Percentiles rank a stretch among this genome's conserved stretches.
phyloP scores from a whole-genome alignment of 2,329 filamentous ascomycete species.

The Zalaria obscura region DNA sequence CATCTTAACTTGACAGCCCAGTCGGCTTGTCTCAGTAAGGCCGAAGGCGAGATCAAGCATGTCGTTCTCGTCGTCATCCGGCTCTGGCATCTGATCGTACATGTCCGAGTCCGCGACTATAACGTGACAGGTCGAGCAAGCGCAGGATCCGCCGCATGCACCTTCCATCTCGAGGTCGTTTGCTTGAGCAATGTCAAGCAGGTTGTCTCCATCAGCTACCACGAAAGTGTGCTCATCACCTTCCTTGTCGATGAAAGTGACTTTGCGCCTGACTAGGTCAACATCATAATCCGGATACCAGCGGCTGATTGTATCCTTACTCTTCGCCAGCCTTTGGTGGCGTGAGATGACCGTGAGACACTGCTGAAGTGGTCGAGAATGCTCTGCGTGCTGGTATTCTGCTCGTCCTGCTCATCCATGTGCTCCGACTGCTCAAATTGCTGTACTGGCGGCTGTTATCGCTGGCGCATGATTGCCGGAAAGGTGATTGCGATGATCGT shows the following conservation, averaged over 20 bases:
- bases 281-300: not conserved
- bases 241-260: constrained; percentile 93
- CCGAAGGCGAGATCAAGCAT: constrained; percentile 88
- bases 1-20: constrained; percentile 91
- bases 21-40: constrained; percentile 66
- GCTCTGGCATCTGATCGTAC: constrained; percentile 28
- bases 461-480: not conserved
- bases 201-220: constrained; percentile 76
- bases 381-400: constrained; percentile 18
- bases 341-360: constrained; percentile 64
- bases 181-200: constrained; percentile 87
- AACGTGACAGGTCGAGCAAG: constrained; percentile 86
- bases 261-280: constrained; percentile 48
- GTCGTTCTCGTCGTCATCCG: constrained; percentile 49
- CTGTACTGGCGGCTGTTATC: not conserved
- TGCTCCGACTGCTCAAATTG: not conserved
- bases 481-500: not conserved
- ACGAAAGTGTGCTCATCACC: constrained; percentile 60
- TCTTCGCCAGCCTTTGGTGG: constrained; percentile 85
- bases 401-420: not conserved
- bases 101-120: constrained; percentile 61
- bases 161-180: constrained; percentile 97
- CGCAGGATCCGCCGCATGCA: constrained; percentile 86
- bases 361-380: constrained; percentile 51
- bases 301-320: constrained; percentile 29